phyloP scores from a whole-genome alignment of 352 stramenopile species.

The Aphanomyces euteiches region DNA sequence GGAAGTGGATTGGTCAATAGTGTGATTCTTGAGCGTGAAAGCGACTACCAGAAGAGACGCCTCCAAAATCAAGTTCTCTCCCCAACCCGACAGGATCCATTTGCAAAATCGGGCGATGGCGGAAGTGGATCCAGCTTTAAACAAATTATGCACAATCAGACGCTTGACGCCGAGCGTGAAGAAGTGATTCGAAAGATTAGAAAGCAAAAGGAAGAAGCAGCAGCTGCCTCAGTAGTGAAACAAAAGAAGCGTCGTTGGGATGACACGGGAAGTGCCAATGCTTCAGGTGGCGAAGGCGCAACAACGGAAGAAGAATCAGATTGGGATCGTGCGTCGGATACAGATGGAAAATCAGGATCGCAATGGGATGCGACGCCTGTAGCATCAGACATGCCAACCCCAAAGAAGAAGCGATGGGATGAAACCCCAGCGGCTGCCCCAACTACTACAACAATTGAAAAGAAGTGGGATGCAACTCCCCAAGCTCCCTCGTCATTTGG shows the following conservation, averaged over 20 bases:
- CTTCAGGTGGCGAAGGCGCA: slow-evolving; percentile 33
- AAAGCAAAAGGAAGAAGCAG: slow-evolving; percentile 69
- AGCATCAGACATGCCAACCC: slow-evolving; percentile 26
- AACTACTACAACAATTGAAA: slow-evolving; percentile 37
- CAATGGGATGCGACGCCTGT: slow-evolving; percentile 71
- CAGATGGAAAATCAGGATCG: slow-evolving; percentile 39
- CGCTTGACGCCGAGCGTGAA: slow-evolving; percentile 78
- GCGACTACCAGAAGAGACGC: slow-evolving; percentile 84
- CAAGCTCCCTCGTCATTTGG: slow-evolving; percentile 43
- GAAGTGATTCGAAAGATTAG: slow-evolving; percentile 86
- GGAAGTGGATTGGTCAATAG: slow-evolving; percentile 92
- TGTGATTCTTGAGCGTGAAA: slow-evolving; percentile 91
- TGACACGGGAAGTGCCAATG: slow-evolving; percentile 43
- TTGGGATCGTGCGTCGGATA: slow-evolving; percentile 66
- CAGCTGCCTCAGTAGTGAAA: slow-evolving; percentile 29
- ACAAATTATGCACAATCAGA: slow-evolving; percentile 89
- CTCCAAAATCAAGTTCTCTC: slow-evolving; percentile 83
- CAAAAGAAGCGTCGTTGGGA: slow-evolving; percentile 87
- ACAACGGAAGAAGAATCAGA: slow-evolving; percentile 70
- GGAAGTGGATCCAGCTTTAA: slow-evolving; percentile 64
- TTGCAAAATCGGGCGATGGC: slow-evolving; percentile 77
- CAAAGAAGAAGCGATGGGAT: slow-evolving; percentile 80
- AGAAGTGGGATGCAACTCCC: slow-evolving; percentile 94
- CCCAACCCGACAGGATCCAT: slow-evolving; percentile 88
- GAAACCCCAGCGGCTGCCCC: slow-evolving; percentile 64